Evolutionary conservation across 768 basidiomycete species (phyloP), one percentile per base, ranked within the genome.

Genomic region (Rhodotorula kratochvilovae): DNA sequence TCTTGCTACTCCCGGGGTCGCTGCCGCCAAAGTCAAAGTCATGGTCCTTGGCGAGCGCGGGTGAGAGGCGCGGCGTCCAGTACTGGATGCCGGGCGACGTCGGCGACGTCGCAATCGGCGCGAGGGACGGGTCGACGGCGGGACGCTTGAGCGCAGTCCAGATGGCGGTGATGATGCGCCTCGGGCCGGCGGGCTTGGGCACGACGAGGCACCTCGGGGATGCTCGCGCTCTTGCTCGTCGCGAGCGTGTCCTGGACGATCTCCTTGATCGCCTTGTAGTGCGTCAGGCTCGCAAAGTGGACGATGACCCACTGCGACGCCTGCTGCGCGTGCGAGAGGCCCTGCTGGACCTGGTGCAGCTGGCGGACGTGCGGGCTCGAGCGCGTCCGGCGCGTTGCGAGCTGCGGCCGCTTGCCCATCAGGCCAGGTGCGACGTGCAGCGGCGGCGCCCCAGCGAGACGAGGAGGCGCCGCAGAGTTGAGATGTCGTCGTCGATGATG

Each of bases 191-290:
- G 17, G 95, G 95, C 81, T 98, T 99, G 31, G 94, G 95, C 50
- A 98, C 89, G 75, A 99, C 91, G 85, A 98, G 90, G 39, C n/a
- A 99, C 87, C 76, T 99, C 96, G 1, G 96, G 89, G 19, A 89
- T 80, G 25, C 68, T 58, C 35, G 76, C 76, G 43, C 74, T 63
- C 11, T 76, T 77, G 81, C 76, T 63, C 85, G 85, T 50, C 80
- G 79, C 72, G 60, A 89, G 82, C 29, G 88, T 82, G 27, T 86
- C 86, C 74, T 93, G 89, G 29, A 98, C 84, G 19, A 88, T 84
- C 75, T 97, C 93, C 78, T 90, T 91, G 62, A 94, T 88, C 46
- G 85, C 77, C 79, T 91, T 94, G 84, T 90, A 98, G 73, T 94
- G 93, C 7, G 87, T 82, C 10, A 98, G 83, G 76, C 90, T 91